Percentiles rank a stretch among this genome's conserved stretches.
These are phyloP conservation scores for Trichosporon sp. DNA, from an alignment of 1,284 basidiomycete genomes.

Conservation along the genomic window DNA sequence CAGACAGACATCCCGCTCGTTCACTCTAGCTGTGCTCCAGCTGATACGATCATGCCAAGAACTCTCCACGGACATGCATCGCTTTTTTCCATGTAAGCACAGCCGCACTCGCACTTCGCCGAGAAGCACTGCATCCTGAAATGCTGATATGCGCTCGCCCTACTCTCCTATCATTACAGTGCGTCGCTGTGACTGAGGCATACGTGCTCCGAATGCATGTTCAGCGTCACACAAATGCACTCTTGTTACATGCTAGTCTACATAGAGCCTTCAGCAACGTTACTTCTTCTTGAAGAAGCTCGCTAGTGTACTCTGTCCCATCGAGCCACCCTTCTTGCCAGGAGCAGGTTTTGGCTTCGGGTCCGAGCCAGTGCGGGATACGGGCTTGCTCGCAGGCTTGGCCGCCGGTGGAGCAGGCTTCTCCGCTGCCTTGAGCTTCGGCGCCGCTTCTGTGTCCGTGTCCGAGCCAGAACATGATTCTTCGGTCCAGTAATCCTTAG, in stretches of 20 bases:
- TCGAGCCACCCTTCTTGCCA: constrained; percentile 13
- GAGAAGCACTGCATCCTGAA: neutral
- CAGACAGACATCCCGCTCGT: no score
- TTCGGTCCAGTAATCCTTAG: constrained; percentile 32
- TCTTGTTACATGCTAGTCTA: constrained; percentile 17
- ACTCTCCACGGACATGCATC: neutral
- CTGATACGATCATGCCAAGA: neutral
- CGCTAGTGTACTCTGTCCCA: constrained; percentile 34
- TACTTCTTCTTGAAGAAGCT: constrained; percentile 42
- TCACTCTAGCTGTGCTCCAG: neutral
- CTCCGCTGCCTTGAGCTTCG: neutral
- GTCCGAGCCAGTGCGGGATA: constrained; percentile 1
- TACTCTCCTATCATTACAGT: neutral
- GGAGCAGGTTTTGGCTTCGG: constrained; percentile 6
- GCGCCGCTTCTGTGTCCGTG: constrained; percentile 21
- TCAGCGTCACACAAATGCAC: neutral
- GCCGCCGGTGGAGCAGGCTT: neutral
- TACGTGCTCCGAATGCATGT: neutral
- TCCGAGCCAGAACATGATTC: constrained; percentile 32
- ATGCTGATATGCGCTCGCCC: neutral
- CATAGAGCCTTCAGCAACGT: constrained; percentile 16
- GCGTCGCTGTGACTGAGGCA: neutral
- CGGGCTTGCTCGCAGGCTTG: neutral
- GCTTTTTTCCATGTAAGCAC: neutral
- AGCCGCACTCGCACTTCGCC: neutral